These are phyloP conservation scores for Saposhnikovia divaricata DNA, from an alignment of 129 eudicot genomes.

Conservation along the genomic window DNA sequence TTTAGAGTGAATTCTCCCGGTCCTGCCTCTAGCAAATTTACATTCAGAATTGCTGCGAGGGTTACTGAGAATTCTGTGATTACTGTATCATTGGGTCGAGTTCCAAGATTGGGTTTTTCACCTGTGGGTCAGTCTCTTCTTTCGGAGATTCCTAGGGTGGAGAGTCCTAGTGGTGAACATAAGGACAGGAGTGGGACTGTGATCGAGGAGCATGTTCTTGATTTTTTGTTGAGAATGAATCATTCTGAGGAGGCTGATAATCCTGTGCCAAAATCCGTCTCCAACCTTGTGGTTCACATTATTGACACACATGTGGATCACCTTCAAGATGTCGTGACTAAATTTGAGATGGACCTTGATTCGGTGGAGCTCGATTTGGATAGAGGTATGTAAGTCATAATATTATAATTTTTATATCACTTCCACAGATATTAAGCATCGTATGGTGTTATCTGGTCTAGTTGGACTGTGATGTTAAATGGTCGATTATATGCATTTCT, in stretches of 20 bases:
- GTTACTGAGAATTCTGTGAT: conserved; percentile 86
- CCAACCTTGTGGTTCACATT: conserved; percentile 85
- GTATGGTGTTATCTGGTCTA: neutral
- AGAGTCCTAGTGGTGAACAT: conserved; percentile 43
- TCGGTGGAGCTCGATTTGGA: conserved; percentile 79
- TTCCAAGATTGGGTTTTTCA: conserved; percentile 76
- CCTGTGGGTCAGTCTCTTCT: conserved; percentile 58
- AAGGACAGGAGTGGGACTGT: conserved; percentile 51
- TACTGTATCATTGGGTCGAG: conserved; percentile 75
- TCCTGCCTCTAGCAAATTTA: conserved; percentile 75
- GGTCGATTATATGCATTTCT: neutral
- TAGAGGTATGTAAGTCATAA: conserved; percentile 42
- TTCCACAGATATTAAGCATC: neutral
- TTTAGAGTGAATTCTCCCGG: conserved; percentile 97
- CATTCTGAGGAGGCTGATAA: conserved; percentile 98
- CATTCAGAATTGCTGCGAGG: conserved; percentile 84
- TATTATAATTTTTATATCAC: neutral
- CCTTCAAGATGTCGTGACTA: conserved; percentile 86
- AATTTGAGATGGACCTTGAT: conserved; percentile 92
- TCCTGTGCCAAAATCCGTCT: conserved; percentile 82
- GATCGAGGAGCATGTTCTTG: conserved; percentile 90
- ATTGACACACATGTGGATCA: conserved; percentile 97
- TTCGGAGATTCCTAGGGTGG: conserved; percentile 66
- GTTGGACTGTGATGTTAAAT: neutral
- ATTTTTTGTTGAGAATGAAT: conserved; percentile 81